A percentile compares a stretch with the other conserved stretches of the same genome.
Evolutionary conservation across 345 rosid species (phyloP).

Genomic region (Citrus mangshanensis): DNA sequence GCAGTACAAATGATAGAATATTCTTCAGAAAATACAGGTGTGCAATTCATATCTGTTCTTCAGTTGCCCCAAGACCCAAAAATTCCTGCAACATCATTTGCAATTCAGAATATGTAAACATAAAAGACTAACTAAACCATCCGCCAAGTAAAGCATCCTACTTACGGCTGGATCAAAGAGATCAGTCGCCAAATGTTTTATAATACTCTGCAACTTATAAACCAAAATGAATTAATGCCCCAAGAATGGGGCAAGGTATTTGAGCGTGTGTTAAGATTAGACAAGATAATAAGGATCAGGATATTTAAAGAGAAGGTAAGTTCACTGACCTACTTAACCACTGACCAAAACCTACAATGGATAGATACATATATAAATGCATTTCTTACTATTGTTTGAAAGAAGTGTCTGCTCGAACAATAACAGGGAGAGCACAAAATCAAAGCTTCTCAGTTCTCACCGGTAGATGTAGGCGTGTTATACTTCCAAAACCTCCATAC

Average conservation of each 20-base stretch:
- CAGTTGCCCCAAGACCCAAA: constrained; percentile 34
- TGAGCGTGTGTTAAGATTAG: neutral
- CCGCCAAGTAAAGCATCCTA: constrained; percentile 25
- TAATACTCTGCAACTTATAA: constrained; percentile 4
- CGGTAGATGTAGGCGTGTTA: constrained; percentile 34
- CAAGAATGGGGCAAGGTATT: constrained; percentile 9
- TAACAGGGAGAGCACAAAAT: constrained; percentile 10
- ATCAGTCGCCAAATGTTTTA: neutral
- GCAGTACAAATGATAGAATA: constrained; percentile 29
- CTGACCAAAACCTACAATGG: neutral
- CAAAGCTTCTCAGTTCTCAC: constrained; percentile 40
- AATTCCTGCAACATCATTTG: constrained; percentile 50
- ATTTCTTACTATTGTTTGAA: neutral
- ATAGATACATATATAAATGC: neutral
- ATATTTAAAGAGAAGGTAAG: constrained; percentile 1
- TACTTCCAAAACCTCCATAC: constrained; percentile 34
- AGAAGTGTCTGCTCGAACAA: neutral
- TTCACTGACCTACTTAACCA: constrained; percentile 1
- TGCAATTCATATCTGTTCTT: constrained; percentile 38
- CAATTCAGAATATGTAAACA: constrained; percentile 32
- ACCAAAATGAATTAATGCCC: neutral
- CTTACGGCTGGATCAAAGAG: constrained; percentile 13
- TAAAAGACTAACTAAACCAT: constrained; percentile 27
- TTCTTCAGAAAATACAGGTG: constrained; percentile 23
- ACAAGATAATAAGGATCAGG: neutral